Percentiles rank a stretch among this genome's conserved stretches.
Conservation (phyloP, 73 alveolate genomes). For the Uronychia binucleata region DNA sequence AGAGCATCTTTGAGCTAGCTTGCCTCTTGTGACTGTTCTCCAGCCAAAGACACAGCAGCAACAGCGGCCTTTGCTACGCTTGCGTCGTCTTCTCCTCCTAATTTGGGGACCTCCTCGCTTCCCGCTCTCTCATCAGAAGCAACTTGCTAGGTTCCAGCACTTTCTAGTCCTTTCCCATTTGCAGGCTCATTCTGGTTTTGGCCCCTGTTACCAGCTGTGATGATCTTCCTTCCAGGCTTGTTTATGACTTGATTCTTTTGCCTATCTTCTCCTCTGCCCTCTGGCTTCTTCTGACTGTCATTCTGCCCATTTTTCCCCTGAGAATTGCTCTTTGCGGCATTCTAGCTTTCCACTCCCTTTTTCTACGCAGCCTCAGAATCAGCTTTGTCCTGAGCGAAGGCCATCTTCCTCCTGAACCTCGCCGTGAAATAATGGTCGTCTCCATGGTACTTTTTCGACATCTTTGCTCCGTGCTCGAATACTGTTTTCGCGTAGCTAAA, state of each 20-base stretch:
- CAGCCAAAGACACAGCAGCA: constrained; percentile 9
- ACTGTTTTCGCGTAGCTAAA: constrained; percentile 14
- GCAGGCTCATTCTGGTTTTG: neutral
- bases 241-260: neutral
- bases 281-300: constrained; percentile 5
- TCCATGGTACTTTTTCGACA: constrained; percentile 37
- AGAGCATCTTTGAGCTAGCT: constrained; percentile 25
- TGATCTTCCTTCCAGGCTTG: constrained; percentile 2
- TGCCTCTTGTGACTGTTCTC: constrained; percentile 11
- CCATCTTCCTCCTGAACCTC: constrained; percentile 5
- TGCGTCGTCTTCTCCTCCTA: neutral
- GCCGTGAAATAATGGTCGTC: constrained; percentile 38
- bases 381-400: constrained; percentile 10
- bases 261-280: neutral
- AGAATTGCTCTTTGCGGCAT: constrained; percentile 6
- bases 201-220: constrained; percentile 1
- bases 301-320: neutral
- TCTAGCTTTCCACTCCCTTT: too few relatives aligned
- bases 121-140: too few relatives aligned
- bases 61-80: constrained; percentile 5
- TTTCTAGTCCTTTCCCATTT: too few relatives aligned
- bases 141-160: too few relatives aligned
- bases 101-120: neutral
- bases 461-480: constrained; percentile 19
- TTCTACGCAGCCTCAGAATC: neutral